phyloP scores from a whole-genome alignment of 805 yeast genomes.

The Candida takata region DNA sequence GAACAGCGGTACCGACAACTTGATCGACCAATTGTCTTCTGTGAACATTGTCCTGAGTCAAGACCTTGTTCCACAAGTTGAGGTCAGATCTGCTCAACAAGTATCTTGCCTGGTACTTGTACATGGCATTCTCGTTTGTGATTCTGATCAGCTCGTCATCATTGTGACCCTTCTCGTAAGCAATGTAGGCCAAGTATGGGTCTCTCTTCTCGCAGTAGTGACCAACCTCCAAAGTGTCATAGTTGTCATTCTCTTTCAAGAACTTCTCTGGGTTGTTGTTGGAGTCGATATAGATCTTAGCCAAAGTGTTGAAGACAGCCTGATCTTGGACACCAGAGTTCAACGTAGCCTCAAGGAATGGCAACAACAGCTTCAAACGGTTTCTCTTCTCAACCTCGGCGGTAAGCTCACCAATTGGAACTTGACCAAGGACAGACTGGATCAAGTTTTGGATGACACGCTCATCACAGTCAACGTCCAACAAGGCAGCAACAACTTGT shows the following conservation, averaged over 20 bases:
- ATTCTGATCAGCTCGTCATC: slow-evolving; percentile 84
- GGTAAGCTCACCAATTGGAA: slow-evolving; percentile 84
- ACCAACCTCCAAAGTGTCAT: slow-evolving; percentile 94
- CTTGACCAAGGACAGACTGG: slow-evolving; percentile 85
- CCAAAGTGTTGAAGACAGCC: slow-evolving; percentile 90
- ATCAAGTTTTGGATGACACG: slow-evolving; percentile 72
- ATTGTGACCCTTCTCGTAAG: slow-evolving; percentile 91
- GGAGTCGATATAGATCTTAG: slow-evolving; percentile 95
- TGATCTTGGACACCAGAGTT: slow-evolving; percentile 81
- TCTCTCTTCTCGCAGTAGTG: slow-evolving; percentile 98
- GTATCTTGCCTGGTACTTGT: slow-evolving; percentile 98
- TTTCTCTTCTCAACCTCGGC: slow-evolving; percentile 95
- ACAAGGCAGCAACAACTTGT: slow-evolving; percentile 90
- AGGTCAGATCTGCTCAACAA: slow-evolving; percentile 83
- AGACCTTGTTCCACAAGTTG: slow-evolving; percentile 73
- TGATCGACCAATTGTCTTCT: slow-evolving; percentile 91
- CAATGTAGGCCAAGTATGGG: slow-evolving; percentile 95
- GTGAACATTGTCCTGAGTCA: slow-evolving; percentile 69
- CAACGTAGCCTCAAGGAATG: slow-evolving; percentile 86
- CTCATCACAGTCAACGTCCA: slow-evolving; percentile 98
- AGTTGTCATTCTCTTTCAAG: slow-evolving; percentile 80
- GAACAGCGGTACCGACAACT: slow-evolving; percentile 92
- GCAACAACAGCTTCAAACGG: slow-evolving; percentile 82
- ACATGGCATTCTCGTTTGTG: slow-evolving; percentile 97
- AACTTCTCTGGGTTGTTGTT: slow-evolving; percentile 97